Conservation (phyloP, 805 yeast species). For the Yamadazyma scolyti region DNA sequence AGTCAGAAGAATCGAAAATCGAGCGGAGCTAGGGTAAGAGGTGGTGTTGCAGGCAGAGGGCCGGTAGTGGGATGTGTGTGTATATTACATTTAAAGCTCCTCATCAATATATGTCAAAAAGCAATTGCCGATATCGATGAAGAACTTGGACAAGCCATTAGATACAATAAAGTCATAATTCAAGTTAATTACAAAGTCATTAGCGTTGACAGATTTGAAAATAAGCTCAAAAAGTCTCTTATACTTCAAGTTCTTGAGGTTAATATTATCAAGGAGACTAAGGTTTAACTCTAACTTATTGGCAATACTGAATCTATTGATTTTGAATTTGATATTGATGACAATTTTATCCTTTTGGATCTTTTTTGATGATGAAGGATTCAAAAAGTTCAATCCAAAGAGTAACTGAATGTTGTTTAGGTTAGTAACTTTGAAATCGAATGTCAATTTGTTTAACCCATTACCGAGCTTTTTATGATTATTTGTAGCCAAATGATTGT, state of each 20-base stretch:
- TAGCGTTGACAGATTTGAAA: conserved; percentile 17
- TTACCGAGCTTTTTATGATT: conserved; percentile 18
- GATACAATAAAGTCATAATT: conserved; percentile 37
- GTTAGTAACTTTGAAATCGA: conserved; percentile 28
- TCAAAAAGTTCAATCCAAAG: conserved; percentile 24
- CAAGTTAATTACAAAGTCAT: conserved; percentile 22
- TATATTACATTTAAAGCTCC: too few relatives aligned
- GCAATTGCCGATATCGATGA: conserved; percentile 27
- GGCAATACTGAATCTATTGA: conserved; percentile 26
- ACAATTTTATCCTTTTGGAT: conserved; percentile 30
- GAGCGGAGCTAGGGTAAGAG: too few relatives aligned
- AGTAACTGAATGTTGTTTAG: conserved; percentile 30
- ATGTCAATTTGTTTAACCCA: conserved; percentile 26
- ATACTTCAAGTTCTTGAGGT: conserved; percentile 32
- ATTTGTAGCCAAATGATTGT: conserved; percentile 10
- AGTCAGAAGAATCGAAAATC: too few relatives aligned
- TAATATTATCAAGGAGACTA: conserved; percentile 36
- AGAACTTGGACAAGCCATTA: conserved; percentile 20
- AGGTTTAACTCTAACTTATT: conserved; percentile 15
- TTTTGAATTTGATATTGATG: conserved; percentile 22
- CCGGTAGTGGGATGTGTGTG: too few relatives aligned
- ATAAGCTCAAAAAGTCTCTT: conserved; percentile 36
- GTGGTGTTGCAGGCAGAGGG: too few relatives aligned
- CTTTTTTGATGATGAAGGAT: conserved; percentile 24
- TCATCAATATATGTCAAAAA: conserved; percentile 14